Conservation (phyloP, 441 rosid species). For the Euphorbia schlechtendalii region DNA sequence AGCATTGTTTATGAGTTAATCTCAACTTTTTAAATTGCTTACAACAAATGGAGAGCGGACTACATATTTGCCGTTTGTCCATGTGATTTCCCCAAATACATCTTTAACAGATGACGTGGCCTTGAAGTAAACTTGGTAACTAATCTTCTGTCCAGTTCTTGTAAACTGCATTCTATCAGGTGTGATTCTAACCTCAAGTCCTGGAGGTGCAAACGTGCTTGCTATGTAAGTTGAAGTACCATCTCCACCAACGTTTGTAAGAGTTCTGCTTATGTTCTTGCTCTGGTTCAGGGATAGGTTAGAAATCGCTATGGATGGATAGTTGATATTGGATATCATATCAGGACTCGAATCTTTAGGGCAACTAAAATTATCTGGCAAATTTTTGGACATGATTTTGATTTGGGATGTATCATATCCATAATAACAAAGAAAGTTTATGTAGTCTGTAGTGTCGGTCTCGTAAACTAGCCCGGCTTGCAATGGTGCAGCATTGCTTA, state of each 20-base stretch:
- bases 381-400: conserved; percentile 32
- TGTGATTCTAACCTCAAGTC: conserved; percentile 30
- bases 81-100: conserved; percentile 56
- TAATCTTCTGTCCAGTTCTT: conserved; percentile 39
- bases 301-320: conserved; percentile 62
- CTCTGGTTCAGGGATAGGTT: conserved; percentile 27
- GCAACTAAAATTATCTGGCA: conserved; percentile 45
- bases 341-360: conserved; percentile 38
- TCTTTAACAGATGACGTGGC: conserved; percentile 23
- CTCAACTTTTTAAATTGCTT: conserved; percentile 23
- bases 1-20: not conserved
- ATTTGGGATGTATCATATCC: conserved; percentile 47
- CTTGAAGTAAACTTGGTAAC: conserved; percentile 38
- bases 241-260: conserved; percentile 58
- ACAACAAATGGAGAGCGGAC: conserved; percentile 61
- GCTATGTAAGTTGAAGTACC: conserved; percentile 31
- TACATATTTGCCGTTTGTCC: conserved; percentile 44
- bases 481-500: conserved; percentile 41
- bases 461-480: conserved; percentile 76
- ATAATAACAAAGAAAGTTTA: conserved; percentile 62
- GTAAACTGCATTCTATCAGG: conserved; percentile 47
- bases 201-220: conserved; percentile 29
- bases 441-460: conserved; percentile 50
- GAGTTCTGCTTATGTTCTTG: conserved; percentile 44
- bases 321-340: conserved; percentile 54